These are phyloP conservation scores for Plasmopara halstedii DNA, from an alignment of 352 stramenopile genomes.

Conservation along the genomic window DNA sequence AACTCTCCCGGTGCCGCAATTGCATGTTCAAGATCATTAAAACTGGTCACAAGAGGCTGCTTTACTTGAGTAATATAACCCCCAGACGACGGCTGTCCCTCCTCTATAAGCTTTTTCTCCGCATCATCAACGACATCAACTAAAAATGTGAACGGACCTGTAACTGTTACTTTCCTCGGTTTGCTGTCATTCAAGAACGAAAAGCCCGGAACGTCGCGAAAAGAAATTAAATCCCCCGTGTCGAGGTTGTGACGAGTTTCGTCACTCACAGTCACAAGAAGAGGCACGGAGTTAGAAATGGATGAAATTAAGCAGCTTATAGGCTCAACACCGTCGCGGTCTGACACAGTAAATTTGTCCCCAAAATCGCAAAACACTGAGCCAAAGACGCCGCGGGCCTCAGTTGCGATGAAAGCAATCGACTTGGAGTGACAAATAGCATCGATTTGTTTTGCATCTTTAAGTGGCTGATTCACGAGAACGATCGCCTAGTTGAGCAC, in stretches of 20 bases:
- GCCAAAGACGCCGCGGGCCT: slow-evolving; percentile 91
- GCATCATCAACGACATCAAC: slow-evolving; percentile 74
- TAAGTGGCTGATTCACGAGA: slow-evolving; percentile 71
- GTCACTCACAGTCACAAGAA: slow-evolving; percentile 96
- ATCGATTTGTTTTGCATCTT: slow-evolving; percentile 68
- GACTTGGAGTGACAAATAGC: slow-evolving; percentile 75
- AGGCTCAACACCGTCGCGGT: slow-evolving; percentile 92
- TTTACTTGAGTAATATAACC: slow-evolving; percentile 95
- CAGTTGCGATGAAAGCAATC: slow-evolving; percentile 90
- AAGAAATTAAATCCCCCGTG: slow-evolving; percentile 94
- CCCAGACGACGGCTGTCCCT: slow-evolving; percentile 53
- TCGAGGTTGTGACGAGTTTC: slow-evolving; percentile 96
- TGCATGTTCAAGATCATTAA: slow-evolving; percentile 85
- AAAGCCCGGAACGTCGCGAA: slow-evolving; percentile 93
- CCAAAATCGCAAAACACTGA: slow-evolving; percentile 98
- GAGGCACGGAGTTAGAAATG: slow-evolving; percentile 76
- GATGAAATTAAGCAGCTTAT: slow-evolving; percentile 91
- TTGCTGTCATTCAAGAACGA: slow-evolving; percentile 76
- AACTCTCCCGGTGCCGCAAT: slow-evolving; percentile 91
- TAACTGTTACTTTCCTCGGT: slow-evolving; percentile 66
- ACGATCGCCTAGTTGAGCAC: slow-evolving; percentile 85
- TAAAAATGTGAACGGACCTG: slow-evolving; percentile 96
- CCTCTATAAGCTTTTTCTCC: slow-evolving; percentile 62
- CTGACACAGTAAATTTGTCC: slow-evolving; percentile 88
- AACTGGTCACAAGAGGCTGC: slow-evolving; percentile 89